These are phyloP conservation scores for Trichoderma breve DNA, from an alignment of 2,329 filamentous ascomycete genomes.

Conservation along the genomic window DNA sequence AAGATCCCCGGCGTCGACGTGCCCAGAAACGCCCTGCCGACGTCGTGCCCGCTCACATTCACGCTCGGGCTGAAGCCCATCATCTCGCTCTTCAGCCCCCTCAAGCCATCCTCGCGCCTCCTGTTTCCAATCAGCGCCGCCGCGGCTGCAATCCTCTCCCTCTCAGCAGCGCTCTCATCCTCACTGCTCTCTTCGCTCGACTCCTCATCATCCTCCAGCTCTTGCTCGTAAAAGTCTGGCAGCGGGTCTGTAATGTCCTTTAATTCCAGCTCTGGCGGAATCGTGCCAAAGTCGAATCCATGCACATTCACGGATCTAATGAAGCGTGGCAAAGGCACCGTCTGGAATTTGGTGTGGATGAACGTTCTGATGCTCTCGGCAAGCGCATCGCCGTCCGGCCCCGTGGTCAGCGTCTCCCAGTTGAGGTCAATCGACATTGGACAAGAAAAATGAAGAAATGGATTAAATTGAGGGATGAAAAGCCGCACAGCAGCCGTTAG, in stretches of 20 bases:
- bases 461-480: background rate
- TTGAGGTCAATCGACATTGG: conserved; percentile 96
- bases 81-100: conserved; percentile 34
- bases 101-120: conserved; percentile 27
- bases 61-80: background rate
- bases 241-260: conserved; percentile 97
- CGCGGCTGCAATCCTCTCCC: conserved; percentile 22
- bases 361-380: conserved; percentile 87
- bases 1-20: conserved; percentile 62
- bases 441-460: background rate
- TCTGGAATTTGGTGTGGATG: conserved; percentile 93
- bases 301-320: conserved; percentile 95
- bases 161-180: conserved; percentile 24
- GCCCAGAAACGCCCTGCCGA: conserved; percentile 57
- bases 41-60: conserved; percentile 37
- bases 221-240: conserved; percentile 92
- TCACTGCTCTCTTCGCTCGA: conserved; percentile 41
- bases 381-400: conserved; percentile 80
- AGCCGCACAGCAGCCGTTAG: background rate
- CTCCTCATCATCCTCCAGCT: conserved; percentile 54
- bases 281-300: conserved; percentile 85
- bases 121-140: conserved; percentile 9
- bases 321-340: conserved; percentile 86
- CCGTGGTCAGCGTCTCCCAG: conserved; percentile 89
- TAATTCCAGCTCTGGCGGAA: conserved; percentile 81